Base-by-base conservation (phyloP, 2,329 filamentous ascomycete genomes). In the Colletotrichum theobromicola region DNA sequence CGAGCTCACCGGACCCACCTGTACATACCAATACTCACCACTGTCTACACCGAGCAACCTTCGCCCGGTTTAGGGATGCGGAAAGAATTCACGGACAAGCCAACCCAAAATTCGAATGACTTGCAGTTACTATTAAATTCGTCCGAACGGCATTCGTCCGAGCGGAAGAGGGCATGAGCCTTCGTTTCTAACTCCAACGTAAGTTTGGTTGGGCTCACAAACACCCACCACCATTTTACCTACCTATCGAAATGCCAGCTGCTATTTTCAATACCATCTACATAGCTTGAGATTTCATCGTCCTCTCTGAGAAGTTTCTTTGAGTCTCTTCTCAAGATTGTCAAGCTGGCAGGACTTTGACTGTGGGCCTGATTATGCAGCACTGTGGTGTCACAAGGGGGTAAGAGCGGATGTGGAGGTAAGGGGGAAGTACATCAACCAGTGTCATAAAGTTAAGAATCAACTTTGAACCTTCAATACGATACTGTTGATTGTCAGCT, bases 281-380 rank as follows among this genome's bases (percentile, higher is more conserved):
- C 10, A 13, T 10, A 46, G 30, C 30, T n/a, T n/a, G n/a, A n/a
- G n/a, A n/a, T n/a, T n/a, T n/a, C n/a, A n/a, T n/a, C n/a, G n/a
- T n/a, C n/a, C n/a, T n/a, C n/a, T n/a, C n/a, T n/a, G n/a, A n/a
- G n/a, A n/a, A n/a, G n/a, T n/a, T n/a, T n/a, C n/a, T n/a, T n/a
- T n/a, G n/a, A n/a, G n/a, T n/a, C n/a, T n/a, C n/a, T n/a, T n/a
- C n/a, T n/a, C n/a, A n/a, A n/a, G n/a, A n/a, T n/a, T n/a, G n/a
- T n/a, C n/a, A n/a, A n/a, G n/a, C 1, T 2, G 6, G n/a, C n/a
- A 21, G 10, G n/a, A 8, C 0, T 1, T 12, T 21, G 42, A 21
- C 0, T 2, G 2, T 50, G 12, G 21, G 42, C 7, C 2, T 50
- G n/a, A 21, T 21, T 21, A 13, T 3, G 6, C 42, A 4, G 42